Conservation (phyloP, 352 stramenopile species). For the Lagenidium sp. region DNA sequence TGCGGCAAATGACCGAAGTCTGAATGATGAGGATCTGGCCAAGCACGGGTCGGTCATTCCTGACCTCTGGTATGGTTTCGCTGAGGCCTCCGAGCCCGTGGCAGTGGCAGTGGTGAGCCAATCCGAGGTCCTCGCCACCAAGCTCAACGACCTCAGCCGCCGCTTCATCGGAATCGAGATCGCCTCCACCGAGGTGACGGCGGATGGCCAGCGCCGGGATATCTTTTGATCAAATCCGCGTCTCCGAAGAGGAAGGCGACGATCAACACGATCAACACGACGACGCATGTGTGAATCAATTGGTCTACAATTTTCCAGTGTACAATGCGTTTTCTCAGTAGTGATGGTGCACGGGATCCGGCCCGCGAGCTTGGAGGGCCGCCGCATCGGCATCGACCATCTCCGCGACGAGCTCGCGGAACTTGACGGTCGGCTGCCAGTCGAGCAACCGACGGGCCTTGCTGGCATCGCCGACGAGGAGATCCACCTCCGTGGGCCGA, state of each 20-base stretch:
- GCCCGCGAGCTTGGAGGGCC: slow-evolving; percentile 5
- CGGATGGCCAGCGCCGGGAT: slow-evolving; percentile 32
- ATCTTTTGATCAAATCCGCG: slow-evolving; percentile 62
- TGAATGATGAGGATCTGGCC: slow-evolving; percentile 37
- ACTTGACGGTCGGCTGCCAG: slow-evolving; percentile 90
- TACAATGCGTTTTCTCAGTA: background rate
- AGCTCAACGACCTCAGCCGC: slow-evolving; percentile 40
- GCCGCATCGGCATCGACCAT: slow-evolving; percentile 79
- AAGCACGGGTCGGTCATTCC: slow-evolving; percentile 38
- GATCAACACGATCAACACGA: no score
- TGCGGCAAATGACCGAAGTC: slow-evolving; percentile 19
- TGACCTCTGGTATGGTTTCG: slow-evolving; percentile 51
- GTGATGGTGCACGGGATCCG: slow-evolving; percentile 14
- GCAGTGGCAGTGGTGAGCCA: slow-evolving; percentile 21
- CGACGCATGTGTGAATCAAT: no score
- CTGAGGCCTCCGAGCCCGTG: slow-evolving; percentile 20
- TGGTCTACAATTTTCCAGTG: background rate
- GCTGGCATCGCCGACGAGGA: slow-evolving; percentile 92
- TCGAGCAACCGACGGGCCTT: slow-evolving; percentile 90
- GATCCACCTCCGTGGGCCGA: slow-evolving; percentile 96
- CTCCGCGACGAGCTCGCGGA: slow-evolving; percentile 92
- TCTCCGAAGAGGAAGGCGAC: no score
- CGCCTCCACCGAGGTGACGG: slow-evolving; percentile 18
- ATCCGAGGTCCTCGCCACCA: slow-evolving; percentile 34
- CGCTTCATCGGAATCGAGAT: slow-evolving; percentile 53